Evolutionary conservation across 2,329 filamentous ascomycete species (phyloP), one percentile per base, ranked within the genome.

Genomic region (Aureobasidium pullulans): DNA sequence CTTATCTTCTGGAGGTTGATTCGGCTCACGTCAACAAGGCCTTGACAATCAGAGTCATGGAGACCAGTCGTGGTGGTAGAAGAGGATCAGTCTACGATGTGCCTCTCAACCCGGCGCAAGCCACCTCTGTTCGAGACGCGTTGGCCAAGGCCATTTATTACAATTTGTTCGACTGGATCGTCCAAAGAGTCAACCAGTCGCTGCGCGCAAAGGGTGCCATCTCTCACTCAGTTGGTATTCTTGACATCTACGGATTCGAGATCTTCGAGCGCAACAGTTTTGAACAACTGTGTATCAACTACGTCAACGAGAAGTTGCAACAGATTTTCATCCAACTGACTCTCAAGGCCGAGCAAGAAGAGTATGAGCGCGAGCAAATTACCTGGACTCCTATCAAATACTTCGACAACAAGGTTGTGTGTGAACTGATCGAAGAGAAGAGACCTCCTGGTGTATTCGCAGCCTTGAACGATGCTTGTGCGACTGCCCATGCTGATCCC

Each of bases 201-300:
- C 76, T 97, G 62, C 86, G 89, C 72, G 89, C 93, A 19, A 84
- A 86, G 63, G 88, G 89, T 50, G 76, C 84, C 0, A 83, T 92
- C 3, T 78, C 84, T 43, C 94, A 96, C 72, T 89, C 89, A 2
- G 94, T 99, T 66, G 94, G 94, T 70, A 97, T 99, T 70, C 81
- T 99, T 65, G 94, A 99, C 80, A 99, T 99, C 66, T 99, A 99
- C 72, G 94, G 94, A 2, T 99, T 99, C 69, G 94, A 99, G 72
- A 99, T 99, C 66, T 99, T 99, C 66, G 94, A 99, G 72, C 94
- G 93, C 77, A 99, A 99, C 78, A 96, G 90, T 65, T 99, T 99
- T 69, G 94, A 99, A 73, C 94, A 99, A 75, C 84, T 99, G 7
- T 99, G 94, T 76, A 99, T 99, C 81, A 99, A 99, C 78, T 99